Conservation (phyloP, 495 filamentous ascomycete species). For the Hypoxylon subgilvum region DNA sequence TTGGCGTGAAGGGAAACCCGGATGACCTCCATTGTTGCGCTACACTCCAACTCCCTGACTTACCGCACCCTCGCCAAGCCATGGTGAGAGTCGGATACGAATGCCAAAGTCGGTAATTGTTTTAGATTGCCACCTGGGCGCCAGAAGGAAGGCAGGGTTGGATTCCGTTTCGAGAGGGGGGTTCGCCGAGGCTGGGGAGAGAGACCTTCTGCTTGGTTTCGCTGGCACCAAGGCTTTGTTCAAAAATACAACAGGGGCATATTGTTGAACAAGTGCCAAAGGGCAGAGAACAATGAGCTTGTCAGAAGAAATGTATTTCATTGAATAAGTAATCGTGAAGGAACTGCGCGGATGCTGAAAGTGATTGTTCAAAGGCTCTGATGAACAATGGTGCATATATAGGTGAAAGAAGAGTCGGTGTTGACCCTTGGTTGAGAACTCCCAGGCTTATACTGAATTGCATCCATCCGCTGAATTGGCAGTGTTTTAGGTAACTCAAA, state of each 20-base stretch:
- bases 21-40: conserved; percentile 5
- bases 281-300: background rate
- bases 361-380: background rate
- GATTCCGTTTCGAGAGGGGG: background rate
- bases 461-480: too few species aligned
- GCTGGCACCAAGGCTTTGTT: too few species aligned
- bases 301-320: background rate
- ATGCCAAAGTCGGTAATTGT: conserved; percentile 11
- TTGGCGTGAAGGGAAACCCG: conserved; percentile 21
- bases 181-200: background rate
- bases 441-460: too few species aligned
- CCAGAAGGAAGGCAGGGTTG: background rate
- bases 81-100: conserved; percentile 2
- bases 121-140: background rate
- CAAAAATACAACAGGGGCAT: too few species aligned
- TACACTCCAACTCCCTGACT: conserved; percentile 9
- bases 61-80: conserved; percentile 5
- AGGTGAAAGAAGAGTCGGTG: too few species aligned
- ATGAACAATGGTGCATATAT: background rate
- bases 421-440: too few species aligned
- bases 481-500: too few species aligned
- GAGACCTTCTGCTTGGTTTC: too few species aligned
- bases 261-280: too few species aligned
- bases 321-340: too few species aligned
- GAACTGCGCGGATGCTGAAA: background rate